Evolutionary conservation across 495 filamentous ascomycete genomes (phyloP), one percentile per base, ranked within the genome.

Genomic region (Talaromyces trachyspermus): DNA sequence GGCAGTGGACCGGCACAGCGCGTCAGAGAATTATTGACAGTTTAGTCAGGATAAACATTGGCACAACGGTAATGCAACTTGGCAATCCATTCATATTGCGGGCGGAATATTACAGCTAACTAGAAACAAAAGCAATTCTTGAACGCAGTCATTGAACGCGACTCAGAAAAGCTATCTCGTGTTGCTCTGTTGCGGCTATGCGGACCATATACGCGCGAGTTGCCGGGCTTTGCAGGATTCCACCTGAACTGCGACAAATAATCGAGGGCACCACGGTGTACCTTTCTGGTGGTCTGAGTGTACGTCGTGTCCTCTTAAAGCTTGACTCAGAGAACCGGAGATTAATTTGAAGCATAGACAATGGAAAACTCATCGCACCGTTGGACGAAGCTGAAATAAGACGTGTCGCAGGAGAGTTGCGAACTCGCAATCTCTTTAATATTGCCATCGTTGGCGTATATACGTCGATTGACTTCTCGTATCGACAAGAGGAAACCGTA

Each of bases 61-160:
- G 79, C 3, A 83, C 79, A 3, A 82, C 78, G 1, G 74, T 76
- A 37, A 6, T n/a, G n/a, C n/a, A n/a, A n/a, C n/a, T n/a, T n/a
- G n/a, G n/a, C n/a, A n/a, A n/a, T n/a, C n/a, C n/a, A n/a, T n/a
- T n/a, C n/a, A n/a, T n/a, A n/a, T n/a, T n/a, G n/a, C n/a, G n/a
- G n/a, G n/a, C n/a, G n/a, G n/a, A n/a, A n/a, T n/a, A n/a, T n/a
- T n/a, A n/a, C n/a, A n/a, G n/a, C n/a, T n/a, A n/a, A n/a, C n/a
- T n/a, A n/a, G n/a, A n/a, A n/a, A n/a, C 8, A 5, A 37, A 19
- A 20, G 33, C 33, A 37, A 50, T 83, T 81, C 55, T 71, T 83
- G 52, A 83, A 81, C 50, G 78, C 79, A 7, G 74, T 83, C 35
- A 64, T 81, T 2, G 61, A 72, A 19, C 77, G 81, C 46, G 38